Percentiles rank a stretch among this genome's conserved stretches.
Evolutionary conservation across 106 monocot species (phyloP).

Genomic region (Vanilla planifolia): DNA sequence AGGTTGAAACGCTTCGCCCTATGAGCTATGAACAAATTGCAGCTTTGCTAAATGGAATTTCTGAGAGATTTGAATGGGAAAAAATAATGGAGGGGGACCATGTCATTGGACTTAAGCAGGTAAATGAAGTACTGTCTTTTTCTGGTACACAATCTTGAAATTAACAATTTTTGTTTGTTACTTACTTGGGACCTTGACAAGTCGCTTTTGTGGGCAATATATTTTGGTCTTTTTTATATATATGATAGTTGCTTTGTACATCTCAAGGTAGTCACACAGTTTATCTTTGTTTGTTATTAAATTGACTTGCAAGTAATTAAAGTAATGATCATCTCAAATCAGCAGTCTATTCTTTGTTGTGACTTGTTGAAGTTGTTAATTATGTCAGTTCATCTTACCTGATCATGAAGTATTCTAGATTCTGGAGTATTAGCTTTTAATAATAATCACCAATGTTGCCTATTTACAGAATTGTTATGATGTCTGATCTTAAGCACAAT

Average conservation of each 20-base stretch:
- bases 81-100: conserved; percentile 84
- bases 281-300: not conserved
- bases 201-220: not conserved
- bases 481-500: no score
- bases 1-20: conserved; percentile 68
- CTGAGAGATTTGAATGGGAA: conserved; percentile 97
- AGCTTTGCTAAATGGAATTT: conserved; percentile 75
- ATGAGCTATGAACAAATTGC: conserved; percentile 86
- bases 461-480: not conserved
- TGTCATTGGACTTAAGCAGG: conserved; percentile 94
- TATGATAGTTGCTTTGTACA: not conserved
- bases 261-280: not conserved
- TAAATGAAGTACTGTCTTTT: conserved; percentile 16
- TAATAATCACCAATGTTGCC: not conserved
- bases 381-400: not conserved
- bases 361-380: not conserved
- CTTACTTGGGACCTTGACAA: not conserved
- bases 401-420: not conserved
- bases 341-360: not conserved
- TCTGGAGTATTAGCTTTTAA: no score
- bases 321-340: not conserved
- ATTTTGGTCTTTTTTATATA: not conserved
- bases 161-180: no score
- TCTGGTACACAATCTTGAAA: not conserved
- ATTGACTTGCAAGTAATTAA: not conserved